These are phyloP conservation scores for Citrullus amarus DNA, from an alignment of 306 rosid genomes.

Conservation along the genomic window DNA sequence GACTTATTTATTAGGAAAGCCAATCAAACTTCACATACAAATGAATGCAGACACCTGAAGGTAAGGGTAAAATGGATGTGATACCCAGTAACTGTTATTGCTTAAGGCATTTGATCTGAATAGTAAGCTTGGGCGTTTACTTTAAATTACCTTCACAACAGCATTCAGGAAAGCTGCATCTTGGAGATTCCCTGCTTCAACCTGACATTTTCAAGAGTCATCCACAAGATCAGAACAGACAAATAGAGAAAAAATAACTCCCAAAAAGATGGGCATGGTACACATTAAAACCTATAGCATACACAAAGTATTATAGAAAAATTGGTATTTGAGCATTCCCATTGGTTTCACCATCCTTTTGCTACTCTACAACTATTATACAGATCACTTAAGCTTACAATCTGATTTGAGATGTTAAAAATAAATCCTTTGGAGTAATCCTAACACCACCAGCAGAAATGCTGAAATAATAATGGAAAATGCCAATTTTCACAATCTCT, in stretches of 20 bases:
- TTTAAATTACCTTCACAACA: conserved; percentile 69
- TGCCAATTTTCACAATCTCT: background rate
- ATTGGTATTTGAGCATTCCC: background rate
- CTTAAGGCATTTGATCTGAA: background rate
- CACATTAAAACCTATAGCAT: background rate
- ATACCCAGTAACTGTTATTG: background rate
- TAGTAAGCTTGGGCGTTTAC: background rate
- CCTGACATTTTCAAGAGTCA: conserved; percentile 40
- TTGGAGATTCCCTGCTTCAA: conserved; percentile 48
- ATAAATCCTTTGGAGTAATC: background rate
- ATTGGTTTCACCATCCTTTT: background rate
- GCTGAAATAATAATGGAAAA: background rate
- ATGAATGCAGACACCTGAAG: background rate
- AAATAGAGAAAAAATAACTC: background rate
- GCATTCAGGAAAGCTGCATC: conserved; percentile 77
- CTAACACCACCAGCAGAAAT: background rate
- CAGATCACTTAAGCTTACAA: background rate
- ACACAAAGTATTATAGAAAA: background rate
- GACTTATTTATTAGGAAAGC: background rate
- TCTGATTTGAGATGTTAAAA: background rate
- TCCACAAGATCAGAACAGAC: background rate
- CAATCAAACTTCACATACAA: background rate
- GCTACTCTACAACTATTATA: background rate
- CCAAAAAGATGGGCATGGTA: background rate
- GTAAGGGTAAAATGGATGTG: background rate